These are phyloP conservation scores for Plasmodium sp. DNA, from an alignment of 169 alveolate genomes.

Conservation along the genomic window DNA sequence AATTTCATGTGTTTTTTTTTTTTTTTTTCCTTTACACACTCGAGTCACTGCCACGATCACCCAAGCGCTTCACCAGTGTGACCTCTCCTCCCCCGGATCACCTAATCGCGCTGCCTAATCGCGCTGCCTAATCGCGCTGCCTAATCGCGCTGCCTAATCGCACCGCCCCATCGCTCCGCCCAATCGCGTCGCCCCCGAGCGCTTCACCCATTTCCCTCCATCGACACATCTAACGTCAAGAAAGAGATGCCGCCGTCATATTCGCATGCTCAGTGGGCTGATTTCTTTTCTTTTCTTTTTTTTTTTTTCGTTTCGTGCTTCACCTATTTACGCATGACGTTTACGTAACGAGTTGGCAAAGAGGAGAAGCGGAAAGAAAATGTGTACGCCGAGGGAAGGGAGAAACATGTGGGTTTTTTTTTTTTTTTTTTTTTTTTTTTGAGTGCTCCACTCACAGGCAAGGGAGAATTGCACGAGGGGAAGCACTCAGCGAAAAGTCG, in stretches of 20 bases:
- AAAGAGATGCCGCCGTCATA: not conserved
- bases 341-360: not conserved
- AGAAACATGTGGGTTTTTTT: not conserved
- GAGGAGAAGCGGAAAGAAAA: not conserved
- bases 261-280: not conserved
- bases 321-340: not conserved
- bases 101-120: no score
- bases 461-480: not conserved
- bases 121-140: not conserved
- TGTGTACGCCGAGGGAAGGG: not conserved
- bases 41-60: not conserved
- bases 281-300: not conserved
- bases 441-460: not conserved
- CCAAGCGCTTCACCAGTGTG: not conserved
- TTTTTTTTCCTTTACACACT: not conserved
- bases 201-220: not conserved
- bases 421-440: not conserved
- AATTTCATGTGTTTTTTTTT: not conserved
- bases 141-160: no score
- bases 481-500: not conserved
- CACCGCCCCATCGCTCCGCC: no score
- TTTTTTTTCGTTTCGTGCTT: not conserved
- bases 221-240: not conserved
- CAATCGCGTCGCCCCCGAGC: not conserved
- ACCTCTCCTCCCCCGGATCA: not conserved